Base-by-base conservation (phyloP, 2,329 filamentous ascomycete species). In the Lecanicillium sp. region DNA sequence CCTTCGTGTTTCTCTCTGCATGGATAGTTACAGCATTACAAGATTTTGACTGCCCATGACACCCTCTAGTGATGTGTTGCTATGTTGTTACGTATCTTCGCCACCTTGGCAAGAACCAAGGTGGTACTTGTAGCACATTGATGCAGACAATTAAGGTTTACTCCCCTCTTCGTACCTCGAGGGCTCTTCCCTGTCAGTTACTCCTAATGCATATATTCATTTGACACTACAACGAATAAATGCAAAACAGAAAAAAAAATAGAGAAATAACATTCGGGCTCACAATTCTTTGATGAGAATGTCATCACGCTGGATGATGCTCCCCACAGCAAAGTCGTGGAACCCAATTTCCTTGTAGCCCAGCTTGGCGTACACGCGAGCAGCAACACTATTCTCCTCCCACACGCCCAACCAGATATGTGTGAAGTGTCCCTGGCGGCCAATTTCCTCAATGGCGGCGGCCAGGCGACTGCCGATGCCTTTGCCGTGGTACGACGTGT, bases 381-480 rank as follows among this genome's bases (percentile, higher is more conserved):
- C 59, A 0, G 70, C 70, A 24, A 55, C 61, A 2, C 46, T 29
- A 44, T 73, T 74, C 52, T 72, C 67, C 43, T 74, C 67, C 71
- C 71, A 74, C 9, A 74, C 71, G 0, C 71, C 71, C 9, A 74
- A 55, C 70, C 71, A 75, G 15, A 74, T 58, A 21, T 66, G 58
- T 41, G 54, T 58, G 26, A 65, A 71, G 0, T 65, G 69, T 23
- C 65, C 58, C 4, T 61, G 53, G 38, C 58, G 56, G 1, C 70
- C 69, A 50, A 68, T 55, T 1, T 47, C 52, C 52, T 67, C 64
- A 10, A 63, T 50, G 14, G 42, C 51, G 9, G 45, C 49, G 35
- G 58, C 60, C n/a, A 70, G 54, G 24, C 56, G 51, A 42, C 56
- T 65, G 4, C 65, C 72, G 1, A 72, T 55, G 0, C 71, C 70